Conservation (phyloP, 345 rosid genomes). For the Eucalyptus rudis region DNA sequence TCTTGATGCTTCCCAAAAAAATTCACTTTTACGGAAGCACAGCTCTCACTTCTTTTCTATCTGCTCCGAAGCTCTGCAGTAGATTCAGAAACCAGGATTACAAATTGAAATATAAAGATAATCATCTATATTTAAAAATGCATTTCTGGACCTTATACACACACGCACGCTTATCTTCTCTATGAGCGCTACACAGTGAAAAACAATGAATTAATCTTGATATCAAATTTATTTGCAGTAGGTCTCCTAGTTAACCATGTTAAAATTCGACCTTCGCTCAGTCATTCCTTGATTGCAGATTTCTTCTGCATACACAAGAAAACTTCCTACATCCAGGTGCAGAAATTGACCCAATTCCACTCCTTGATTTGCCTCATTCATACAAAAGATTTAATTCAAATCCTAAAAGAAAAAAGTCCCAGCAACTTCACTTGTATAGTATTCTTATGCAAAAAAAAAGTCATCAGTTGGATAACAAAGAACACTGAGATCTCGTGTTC, state of each 20-base stretch:
- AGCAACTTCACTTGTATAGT: background rate
- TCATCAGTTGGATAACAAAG: background rate
- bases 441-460: background rate
- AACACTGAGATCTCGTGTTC: background rate
- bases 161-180: background rate
- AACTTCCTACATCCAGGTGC: background rate
- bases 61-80: slow-evolving; percentile 69
- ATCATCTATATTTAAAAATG: background rate
- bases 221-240: background rate
- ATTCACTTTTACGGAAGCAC: slow-evolving; percentile 37
- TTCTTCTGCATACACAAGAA: background rate
- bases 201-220: background rate
- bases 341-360: background rate
- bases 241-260: background rate
- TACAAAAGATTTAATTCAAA: background rate
- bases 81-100: background rate
- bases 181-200: background rate
- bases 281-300: background rate
- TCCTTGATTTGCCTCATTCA: background rate
- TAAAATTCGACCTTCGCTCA: background rate
- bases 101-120: background rate
- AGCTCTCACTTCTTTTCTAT: slow-evolving; percentile 75
- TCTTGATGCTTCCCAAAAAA: background rate
- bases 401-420: background rate
- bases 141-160: background rate